Evolutionary conservation across 2,329 filamentous ascomycete genomes (phyloP).

Genomic region (Dothidotthia symphoricarpi): DNA sequence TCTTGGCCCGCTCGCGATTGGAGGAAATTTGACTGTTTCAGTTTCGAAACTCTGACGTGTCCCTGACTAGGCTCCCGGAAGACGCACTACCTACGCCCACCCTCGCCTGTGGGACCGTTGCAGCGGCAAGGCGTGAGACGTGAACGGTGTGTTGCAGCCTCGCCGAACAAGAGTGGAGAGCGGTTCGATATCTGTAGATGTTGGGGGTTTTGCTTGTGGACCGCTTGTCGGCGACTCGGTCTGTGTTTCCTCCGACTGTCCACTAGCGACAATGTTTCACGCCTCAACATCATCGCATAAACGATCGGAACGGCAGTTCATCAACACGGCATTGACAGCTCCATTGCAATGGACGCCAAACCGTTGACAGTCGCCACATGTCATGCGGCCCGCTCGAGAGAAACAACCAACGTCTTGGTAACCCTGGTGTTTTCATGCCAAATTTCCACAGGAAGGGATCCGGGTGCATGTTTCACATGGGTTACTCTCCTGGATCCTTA

Average conservation of each 20-base stretch:
- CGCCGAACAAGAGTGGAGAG: too few relatives aligned
- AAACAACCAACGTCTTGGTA: slow-evolving; percentile 27
- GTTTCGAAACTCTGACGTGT: slow-evolving; percentile 16
- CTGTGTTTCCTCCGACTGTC: too few relatives aligned
- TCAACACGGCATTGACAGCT: slow-evolving; percentile 2
- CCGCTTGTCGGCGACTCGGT: too few relatives aligned
- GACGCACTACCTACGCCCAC: slow-evolving; percentile 6
- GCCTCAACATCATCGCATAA: slow-evolving; percentile 6
- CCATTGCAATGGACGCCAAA: slow-evolving; percentile 4
- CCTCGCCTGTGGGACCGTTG: slow-evolving; percentile 10
- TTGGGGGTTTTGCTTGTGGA: too few relatives aligned
- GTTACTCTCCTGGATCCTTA: too few relatives aligned
- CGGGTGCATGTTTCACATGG: slow-evolving; percentile 23
- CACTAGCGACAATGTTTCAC: too few relatives aligned
- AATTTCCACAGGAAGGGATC: slow-evolving; percentile 14
- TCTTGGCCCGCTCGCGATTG: slow-evolving; percentile 14
- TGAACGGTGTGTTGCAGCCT: too few relatives aligned
- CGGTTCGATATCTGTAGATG: too few relatives aligned
- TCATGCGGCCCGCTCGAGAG: slow-evolving; percentile 16
- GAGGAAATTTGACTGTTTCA: slow-evolving; percentile 23
- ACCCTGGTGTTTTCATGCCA: slow-evolving; percentile 9
- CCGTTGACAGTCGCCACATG: slow-evolving; percentile 15
- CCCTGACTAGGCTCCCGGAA: slow-evolving; percentile 9
- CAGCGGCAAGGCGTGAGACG: slow-evolving; percentile 9
- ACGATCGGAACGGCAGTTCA: slow-evolving; percentile 1